Percentiles rank a stretch among this genome's conserved stretches.
phyloP scores from a whole-genome alignment of 352 stramenopile species.

The Phytophthora vignae region DNA sequence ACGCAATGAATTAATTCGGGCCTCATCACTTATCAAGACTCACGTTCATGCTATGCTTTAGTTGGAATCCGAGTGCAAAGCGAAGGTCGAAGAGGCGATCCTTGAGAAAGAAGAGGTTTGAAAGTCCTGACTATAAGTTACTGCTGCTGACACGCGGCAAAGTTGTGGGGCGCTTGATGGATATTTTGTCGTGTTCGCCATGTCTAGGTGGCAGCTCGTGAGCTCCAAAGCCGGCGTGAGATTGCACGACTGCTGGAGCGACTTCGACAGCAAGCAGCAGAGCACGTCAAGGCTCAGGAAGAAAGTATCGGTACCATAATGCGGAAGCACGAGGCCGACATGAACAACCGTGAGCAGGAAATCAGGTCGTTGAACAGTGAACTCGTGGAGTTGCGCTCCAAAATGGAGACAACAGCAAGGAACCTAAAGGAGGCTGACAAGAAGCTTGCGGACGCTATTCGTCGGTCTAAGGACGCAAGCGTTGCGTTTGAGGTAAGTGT shows the following conservation, averaged over 20 bases:
- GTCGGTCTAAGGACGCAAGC: constrained; percentile 48
- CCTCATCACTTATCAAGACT: too few relatives aligned
- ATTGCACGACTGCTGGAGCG: constrained; percentile 73
- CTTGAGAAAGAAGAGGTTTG: constrained; percentile 83
- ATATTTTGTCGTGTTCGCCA: too few relatives aligned
- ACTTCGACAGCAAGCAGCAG: constrained; percentile 53
- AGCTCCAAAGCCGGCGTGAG: constrained; percentile 72
- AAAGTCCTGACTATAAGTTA: too few relatives aligned
- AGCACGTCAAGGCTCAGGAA: constrained; percentile 60
- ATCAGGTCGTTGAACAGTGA: constrained; percentile 54
- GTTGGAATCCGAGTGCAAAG: constrained; percentile 79
- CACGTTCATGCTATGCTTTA: constrained; percentile 16
- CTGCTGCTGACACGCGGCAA: too few relatives aligned
- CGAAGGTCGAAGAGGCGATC: constrained; percentile 70
- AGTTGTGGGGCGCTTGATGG: too few relatives aligned
- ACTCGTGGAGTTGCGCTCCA: constrained; percentile 58
- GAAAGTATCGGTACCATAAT: constrained; percentile 40
- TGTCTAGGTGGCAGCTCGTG: constrained; percentile 35
- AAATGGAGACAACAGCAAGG: constrained; percentile 53
- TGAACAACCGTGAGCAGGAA: constrained; percentile 63
- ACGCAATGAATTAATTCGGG: not conserved
- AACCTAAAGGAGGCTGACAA: constrained; percentile 68
- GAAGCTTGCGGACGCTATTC: constrained; percentile 47
- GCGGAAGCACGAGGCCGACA: constrained; percentile 50
- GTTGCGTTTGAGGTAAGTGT: constrained; percentile 55